phyloP scores from a whole-genome alignment of 2,329 filamentous ascomycete genomes.

The Pleoardoris graminearum region DNA sequence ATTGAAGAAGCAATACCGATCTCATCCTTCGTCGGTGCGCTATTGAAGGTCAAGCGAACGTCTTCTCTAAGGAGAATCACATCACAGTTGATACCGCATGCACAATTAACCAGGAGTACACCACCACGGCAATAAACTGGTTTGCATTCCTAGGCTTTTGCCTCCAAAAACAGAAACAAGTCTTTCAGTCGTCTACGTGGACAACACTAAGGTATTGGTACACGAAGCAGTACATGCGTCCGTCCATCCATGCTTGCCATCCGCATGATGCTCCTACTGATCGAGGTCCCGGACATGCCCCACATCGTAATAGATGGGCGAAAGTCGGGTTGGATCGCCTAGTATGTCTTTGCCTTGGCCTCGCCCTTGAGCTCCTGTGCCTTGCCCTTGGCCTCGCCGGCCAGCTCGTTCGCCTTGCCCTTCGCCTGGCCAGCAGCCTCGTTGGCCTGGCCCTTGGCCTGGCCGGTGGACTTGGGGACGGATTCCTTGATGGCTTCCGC shows the following conservation, averaged over 20 bases:
- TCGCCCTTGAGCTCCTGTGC: constrained; percentile 48
- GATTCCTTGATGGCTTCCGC: constrained; percentile 48
- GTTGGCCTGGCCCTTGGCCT: constrained; percentile 44
- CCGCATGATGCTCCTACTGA: too few relatives aligned
- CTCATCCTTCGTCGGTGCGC: background rate
- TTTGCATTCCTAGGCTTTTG: background rate
- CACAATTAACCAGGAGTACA: too few relatives aligned
- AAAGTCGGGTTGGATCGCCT: too few relatives aligned
- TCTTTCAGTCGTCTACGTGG: background rate
- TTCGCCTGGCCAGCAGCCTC: constrained; percentile 39
- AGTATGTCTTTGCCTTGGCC: constrained; percentile 46
- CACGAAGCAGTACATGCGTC: constrained; percentile 3
- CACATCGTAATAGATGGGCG: too few relatives aligned
- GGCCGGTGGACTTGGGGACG: constrained; percentile 28
- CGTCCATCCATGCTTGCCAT: background rate
- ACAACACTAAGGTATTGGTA: constrained; percentile 2
- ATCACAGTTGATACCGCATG: too few relatives aligned
- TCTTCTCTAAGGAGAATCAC: too few relatives aligned
- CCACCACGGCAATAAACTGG: too few relatives aligned
- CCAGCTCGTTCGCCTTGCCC: constrained; percentile 46
- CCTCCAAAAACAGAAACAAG: background rate
- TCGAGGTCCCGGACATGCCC: too few relatives aligned
- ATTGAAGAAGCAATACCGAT: background rate
- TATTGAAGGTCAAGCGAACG: too few relatives aligned
- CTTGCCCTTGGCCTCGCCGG: constrained; percentile 49